Evolutionary conservation across 441 rosid genomes (phyloP).

Genomic region (Pelargonium cotyledonis): DNA sequence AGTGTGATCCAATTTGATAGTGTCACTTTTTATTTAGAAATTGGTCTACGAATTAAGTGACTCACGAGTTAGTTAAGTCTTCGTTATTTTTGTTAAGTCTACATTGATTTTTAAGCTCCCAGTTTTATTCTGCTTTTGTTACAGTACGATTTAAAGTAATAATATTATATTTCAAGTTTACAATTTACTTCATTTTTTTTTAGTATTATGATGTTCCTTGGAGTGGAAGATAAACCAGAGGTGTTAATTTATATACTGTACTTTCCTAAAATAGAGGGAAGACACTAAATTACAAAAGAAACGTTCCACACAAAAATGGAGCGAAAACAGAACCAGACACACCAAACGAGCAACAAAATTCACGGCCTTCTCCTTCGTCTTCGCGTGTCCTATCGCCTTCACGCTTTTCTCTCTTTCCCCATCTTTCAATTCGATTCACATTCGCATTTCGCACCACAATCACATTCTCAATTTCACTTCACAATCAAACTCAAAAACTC

Average conservation of each 20-base stretch:
- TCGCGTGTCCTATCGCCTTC: slow-evolving; percentile 39
- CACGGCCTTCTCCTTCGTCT: slow-evolving; percentile 26
- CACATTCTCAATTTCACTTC: slow-evolving; percentile 14
- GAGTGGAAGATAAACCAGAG: neutral
- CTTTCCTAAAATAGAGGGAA: neutral
- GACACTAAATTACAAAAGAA: neutral
- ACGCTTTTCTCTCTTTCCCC: slow-evolving; percentile 45
- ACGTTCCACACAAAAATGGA: neutral
- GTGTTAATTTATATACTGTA: neutral
- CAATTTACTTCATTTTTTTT: too few species aligned
- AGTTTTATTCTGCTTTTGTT: too few species aligned
- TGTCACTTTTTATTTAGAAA: too few species aligned
- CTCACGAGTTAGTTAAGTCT: too few species aligned
- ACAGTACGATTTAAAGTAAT: too few species aligned
- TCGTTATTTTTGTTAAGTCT: too few species aligned
- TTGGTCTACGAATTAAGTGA: too few species aligned
- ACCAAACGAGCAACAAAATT: neutral
- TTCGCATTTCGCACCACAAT: slow-evolving; percentile 11
- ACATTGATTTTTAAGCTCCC: too few species aligned
- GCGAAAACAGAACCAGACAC: neutral
- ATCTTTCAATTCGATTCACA: slow-evolving; percentile 10
- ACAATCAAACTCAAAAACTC: neutral
- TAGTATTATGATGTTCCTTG: neutral
- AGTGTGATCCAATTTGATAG: too few species aligned
- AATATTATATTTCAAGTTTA: too few species aligned